Base-by-base conservation (phyloP, 129 eudicot genomes). In the Deinandra increscens region DNA sequence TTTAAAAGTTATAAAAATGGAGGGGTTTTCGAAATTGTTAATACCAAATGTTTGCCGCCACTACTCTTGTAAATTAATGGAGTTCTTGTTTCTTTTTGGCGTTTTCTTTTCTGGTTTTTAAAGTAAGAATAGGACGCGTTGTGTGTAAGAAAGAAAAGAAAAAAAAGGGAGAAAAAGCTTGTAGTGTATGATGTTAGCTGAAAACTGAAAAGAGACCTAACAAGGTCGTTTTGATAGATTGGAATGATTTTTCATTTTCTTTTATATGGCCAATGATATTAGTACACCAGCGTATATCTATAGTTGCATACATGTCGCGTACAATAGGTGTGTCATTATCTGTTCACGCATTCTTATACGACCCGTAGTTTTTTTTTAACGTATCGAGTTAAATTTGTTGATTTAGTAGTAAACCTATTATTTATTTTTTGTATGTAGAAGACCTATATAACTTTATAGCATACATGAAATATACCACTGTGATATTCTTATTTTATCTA, bases 31-130 rank as follows among this genome's bases (percentile, higher is more conserved):
- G 18, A 49, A 60, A 20, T 9, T 64, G 78, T 74, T 50, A 74
- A 65, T 74, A 73, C 64, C 23, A 22, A 3, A 64, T 64, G 66
- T 74, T 41, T 54, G 66, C 39, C 66, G 39, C 72, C n/a, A 14
- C 36, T 36, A 13, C 59, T 14, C 23, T 22, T 74, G 66, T 64
- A 65, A 64, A 53, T 33, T 71, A 74, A 65, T 18, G 66, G 26
- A 61, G 62, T 74, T 41, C 65, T 14, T 39, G 58, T 42, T 41
- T 73, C 29, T 14, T 18, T 39, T 19, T 36, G 3, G 2, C n/a
- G 7, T 14, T 33, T n/a, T 6, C 12, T 60, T 31, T 69, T 9
- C 13, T 15, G 55, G 9, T 6, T 20, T 19, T 53, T 18, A 0
- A 7, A 15, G 15, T 58, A 12, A 9, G 12, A 42, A 26, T 23